Base-by-base conservation (phyloP, 2,329 filamentous ascomycete species). In the Microcyclosporella mali region DNA sequence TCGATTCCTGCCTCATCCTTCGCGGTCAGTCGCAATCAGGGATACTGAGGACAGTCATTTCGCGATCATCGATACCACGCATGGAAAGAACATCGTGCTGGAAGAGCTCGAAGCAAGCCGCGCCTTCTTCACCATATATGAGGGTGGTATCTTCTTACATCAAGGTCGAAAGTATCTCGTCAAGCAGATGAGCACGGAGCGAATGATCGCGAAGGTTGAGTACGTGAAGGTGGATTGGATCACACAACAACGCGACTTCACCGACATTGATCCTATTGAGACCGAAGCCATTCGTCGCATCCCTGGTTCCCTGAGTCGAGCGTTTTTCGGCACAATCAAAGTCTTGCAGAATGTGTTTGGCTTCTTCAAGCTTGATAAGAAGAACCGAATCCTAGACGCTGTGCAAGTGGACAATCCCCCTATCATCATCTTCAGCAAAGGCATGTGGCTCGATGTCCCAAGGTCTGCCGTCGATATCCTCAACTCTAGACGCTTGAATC, bases 81-180 rank as follows among this genome's bases (percentile, higher is more conserved):
- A 92, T 53, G 82, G 82, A 18, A 79, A 79, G 41, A 97, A 97
- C 60, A 70, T 82, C 0, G 85, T 98, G 0, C 75, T 98, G 1
- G 92, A 98, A 70, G 89, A 97, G 66, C 76, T 98, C n/a, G 92
- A 97, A 66, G 87, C 88, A 1, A 92, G 85, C 1, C 81, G 92
- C n/a, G 90, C 90, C 1, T 90, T 88, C 53, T 97, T 95, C 66
- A 95, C 88, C 1, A 78, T 98, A 46, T 98, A 98, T 64, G 90
- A 97, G 63, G 92, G 92, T 10, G 92, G 88, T 33, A 95, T 98
- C 49, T 98, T 94, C 68, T 73, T 98, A 4, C 92, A 98, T 57
- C 92, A 98, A 67, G 92, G 92, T n/a, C 81, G 81, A 50, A 90
- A 84, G 1, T 98, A 95, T 60, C 75, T 97, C 2, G 86, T 98